Evolutionary conservation across 2,329 filamentous ascomycete genomes (phyloP).

Genomic region (Penicillium brevicompactum): DNA sequence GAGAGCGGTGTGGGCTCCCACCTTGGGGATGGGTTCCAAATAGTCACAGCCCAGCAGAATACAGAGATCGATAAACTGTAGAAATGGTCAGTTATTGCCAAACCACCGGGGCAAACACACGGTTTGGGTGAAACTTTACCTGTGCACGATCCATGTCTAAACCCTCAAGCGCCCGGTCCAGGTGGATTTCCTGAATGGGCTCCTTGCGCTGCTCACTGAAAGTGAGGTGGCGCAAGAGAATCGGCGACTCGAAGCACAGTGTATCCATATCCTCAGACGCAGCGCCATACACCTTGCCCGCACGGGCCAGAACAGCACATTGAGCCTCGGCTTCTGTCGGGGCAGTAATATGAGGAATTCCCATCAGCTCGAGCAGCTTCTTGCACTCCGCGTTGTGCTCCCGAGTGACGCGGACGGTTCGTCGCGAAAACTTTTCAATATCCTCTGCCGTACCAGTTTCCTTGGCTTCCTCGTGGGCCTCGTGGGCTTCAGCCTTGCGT

Average conservation of each 20-base stretch:
- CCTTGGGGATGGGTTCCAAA: conserved; percentile 91
- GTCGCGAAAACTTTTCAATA: conserved; percentile 94
- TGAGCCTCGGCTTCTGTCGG: conserved; percentile 97
- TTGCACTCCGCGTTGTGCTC: conserved; percentile 98
- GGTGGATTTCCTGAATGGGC: conserved; percentile 91
- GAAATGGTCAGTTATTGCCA: conserved; percentile 6
- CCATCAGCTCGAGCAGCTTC: conserved; percentile 88
- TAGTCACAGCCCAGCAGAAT: conserved; percentile 98
- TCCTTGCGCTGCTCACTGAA: conserved; percentile 98
- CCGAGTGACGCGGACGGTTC: conserved; percentile 90
- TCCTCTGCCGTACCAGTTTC: conserved; percentile 96
- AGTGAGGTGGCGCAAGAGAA: conserved; percentile 87
- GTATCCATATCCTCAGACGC: conserved; percentile 99
- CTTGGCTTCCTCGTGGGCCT: conserved; percentile 90
- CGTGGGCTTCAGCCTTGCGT: conserved; percentile 88
- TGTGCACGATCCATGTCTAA: conserved; percentile 84
- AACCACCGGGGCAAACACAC: no score
- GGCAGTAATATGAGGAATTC: conserved; percentile 90
- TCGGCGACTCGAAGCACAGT: conserved; percentile 89
- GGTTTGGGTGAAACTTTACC: conserved; percentile 49
- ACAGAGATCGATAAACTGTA: conserved; percentile 92
- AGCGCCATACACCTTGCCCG: conserved; percentile 94
- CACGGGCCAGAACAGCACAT: conserved; percentile 84
- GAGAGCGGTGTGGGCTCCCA: conserved; percentile 87
- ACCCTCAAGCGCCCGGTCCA: conserved; percentile 84